A percentile compares a stretch with the other conserved stretches of the same genome.
Conservation (phyloP, 352 stramenopile genomes). For the Phytophthora foliorum region DNA sequence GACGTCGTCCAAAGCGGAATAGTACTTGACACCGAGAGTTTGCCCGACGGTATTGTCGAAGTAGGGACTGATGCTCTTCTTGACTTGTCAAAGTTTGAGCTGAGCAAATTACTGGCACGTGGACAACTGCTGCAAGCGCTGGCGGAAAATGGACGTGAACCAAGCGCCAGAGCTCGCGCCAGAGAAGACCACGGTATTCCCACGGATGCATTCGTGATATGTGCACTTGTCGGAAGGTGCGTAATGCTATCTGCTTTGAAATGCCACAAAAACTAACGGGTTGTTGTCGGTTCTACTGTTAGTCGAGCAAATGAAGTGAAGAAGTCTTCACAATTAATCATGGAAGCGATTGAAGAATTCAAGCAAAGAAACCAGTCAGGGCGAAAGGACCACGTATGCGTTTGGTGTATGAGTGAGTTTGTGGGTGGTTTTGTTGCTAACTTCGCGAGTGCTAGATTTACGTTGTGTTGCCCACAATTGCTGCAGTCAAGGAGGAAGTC, state of each 20-base stretch:
- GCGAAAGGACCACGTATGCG: conserved; percentile 16
- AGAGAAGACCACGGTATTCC: conserved; percentile 41
- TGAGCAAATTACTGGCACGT: conserved; percentile 13
- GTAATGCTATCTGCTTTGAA: neutral
- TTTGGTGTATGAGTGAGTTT: conserved; percentile 1
- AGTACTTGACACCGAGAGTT: neutral
- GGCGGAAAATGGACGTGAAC: conserved; percentile 20
- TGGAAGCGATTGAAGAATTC: conserved; percentile 55
- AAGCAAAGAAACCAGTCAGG: conserved; percentile 10
- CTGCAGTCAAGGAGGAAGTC: conserved; percentile 39
- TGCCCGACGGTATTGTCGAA: neutral
- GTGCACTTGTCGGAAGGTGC: conserved; percentile 76
- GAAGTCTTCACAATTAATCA: conserved; percentile 48
- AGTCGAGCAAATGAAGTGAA: conserved; percentile 75
- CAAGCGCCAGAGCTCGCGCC: neutral
- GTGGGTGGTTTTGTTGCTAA: neutral
- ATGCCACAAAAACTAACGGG: neutral
- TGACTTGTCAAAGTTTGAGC: conserved; percentile 34
- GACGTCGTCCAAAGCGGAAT: conserved; percentile 5
- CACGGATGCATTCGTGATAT: conserved; percentile 57
- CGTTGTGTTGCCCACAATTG: conserved; percentile 73
- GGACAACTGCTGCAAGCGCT: conserved; percentile 33
- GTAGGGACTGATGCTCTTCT: conserved; percentile 37
- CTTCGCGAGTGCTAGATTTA: conserved; percentile 39
- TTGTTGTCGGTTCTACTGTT: conserved; percentile 2